Base-by-base conservation (phyloP, 2,329 filamentous ascomycete species). In the Plenodomus biglobosus region DNA sequence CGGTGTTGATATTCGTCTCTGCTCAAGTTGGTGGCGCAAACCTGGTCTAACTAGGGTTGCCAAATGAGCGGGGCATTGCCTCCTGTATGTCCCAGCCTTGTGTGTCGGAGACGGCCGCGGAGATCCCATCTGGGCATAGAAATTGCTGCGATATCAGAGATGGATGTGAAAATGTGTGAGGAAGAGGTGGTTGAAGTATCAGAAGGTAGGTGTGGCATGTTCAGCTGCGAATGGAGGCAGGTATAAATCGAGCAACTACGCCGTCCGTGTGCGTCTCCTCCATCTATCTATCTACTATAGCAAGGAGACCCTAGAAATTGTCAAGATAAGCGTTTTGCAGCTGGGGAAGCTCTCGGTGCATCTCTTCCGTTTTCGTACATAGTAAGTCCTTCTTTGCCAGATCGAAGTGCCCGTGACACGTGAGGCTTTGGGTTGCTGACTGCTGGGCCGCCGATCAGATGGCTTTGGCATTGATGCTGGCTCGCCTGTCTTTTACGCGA, bases 141-240 rank as follows among this genome's bases (percentile, higher is more conserved):
- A 15, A 15, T 32, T 15, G 13, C 27, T 32, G 22, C 22, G 10
- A 24, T 5, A 24, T 24, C 22, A 24, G 22, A 24, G 22, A 24
- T 24, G 22, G 5, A 32, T 32, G 27, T 10, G 27, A 15, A 8
- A 7, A 15, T 32, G 27, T 32, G 27, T 6, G 11, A 32, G 15
- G 7, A 11, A 10, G 27, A 11, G 27, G 13, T 32, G 13, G 5
- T 10, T 37, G 35, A 17, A 18, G 8, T 18, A n/a, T 17, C 4
- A 13, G 6, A 7, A 20, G 16, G 16, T 18, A 35, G 15, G 32
- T 44, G 13, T 42, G 32, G 6, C 5, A n/a, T 40, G 21, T 37
- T 52, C 54, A 58, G 55, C 55, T 54, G 27, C 41, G 46, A 24
- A 40, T 46, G 52, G 51, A 39, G 43, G 40, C 40, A 44, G 24